Conservation (phyloP, 1,139 yeast genomes). For the Blastobotrys malaysiensis region DNA sequence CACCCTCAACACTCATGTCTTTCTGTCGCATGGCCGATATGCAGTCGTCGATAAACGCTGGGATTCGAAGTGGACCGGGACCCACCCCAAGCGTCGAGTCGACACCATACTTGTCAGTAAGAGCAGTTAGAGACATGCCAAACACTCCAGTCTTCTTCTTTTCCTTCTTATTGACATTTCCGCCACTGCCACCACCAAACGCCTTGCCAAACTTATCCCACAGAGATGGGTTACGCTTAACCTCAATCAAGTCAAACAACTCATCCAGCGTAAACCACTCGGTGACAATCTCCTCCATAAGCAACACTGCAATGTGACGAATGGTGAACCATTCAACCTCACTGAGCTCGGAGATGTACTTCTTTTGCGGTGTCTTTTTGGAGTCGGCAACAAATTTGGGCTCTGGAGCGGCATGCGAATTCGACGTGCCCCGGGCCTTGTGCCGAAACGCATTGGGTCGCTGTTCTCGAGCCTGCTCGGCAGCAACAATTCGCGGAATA, state of each 20-base stretch:
- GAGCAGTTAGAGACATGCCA: constrained; percentile 68
- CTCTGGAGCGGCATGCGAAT: constrained; percentile 20
- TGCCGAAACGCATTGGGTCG: constrained; percentile 81
- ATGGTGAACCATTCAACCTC: constrained; percentile 56
- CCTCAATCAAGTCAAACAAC: constrained; percentile 49
- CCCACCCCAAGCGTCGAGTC: constrained; percentile 88
- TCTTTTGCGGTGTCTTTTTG: constrained; percentile 21
- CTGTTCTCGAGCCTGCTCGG: constrained; percentile 92
- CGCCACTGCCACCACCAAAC: constrained; percentile 32
- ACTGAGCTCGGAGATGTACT: constrained; percentile 68
- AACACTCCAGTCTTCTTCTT: constrained; percentile 49
- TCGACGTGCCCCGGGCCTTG: constrained; percentile 36
- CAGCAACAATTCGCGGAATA: constrained; percentile 93
- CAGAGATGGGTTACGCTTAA: constrained; percentile 44
- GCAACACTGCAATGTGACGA: constrained; percentile 64
- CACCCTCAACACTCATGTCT: constrained; percentile 96
- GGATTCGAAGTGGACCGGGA: constrained; percentile 67
- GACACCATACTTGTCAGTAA: constrained; percentile 74
- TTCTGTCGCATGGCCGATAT: constrained; percentile 79
- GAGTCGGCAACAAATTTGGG: constrained; percentile 19
- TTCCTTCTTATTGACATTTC: constrained; percentile 32
- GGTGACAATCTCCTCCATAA: constrained; percentile 41
- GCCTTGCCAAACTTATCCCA: constrained; percentile 70
- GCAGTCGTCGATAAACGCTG: constrained; percentile 81
- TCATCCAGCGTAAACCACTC: constrained; percentile 46